These are phyloP conservation scores for Rhizopogon rudus DNA, from an alignment of 768 basidiomycete species.

Conservation along the genomic window DNA sequence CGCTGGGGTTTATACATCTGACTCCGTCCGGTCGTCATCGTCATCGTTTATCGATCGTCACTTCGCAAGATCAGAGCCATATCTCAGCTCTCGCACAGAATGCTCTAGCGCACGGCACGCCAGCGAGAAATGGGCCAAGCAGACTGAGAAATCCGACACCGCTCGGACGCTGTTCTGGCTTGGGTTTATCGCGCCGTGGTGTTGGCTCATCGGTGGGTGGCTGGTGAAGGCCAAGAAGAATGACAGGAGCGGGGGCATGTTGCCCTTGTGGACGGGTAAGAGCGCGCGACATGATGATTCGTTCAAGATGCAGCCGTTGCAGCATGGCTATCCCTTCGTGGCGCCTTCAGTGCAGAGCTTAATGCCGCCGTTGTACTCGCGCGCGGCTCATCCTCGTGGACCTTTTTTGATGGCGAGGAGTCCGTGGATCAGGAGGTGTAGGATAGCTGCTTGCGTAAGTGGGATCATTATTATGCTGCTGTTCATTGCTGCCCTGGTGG, in stretches of 20 bases:
- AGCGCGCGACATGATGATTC: constrained; percentile 38
- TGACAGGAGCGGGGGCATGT: constrained; percentile 30
- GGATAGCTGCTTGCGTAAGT: constrained; percentile 57
- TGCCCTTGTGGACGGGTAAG: constrained; percentile 30
- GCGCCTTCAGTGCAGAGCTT: constrained; percentile 39
- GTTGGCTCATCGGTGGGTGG: constrained; percentile 80
- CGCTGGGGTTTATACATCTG: constrained; percentile 14
- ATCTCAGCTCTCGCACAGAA: constrained; percentile 29
- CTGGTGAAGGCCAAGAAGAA: constrained; percentile 38
- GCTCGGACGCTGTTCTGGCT: constrained; percentile 68
- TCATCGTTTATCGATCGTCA: constrained; percentile 50
- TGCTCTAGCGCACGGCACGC: constrained; percentile 24
- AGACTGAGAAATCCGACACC: constrained; percentile 19
- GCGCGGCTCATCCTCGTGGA: constrained; percentile 14
- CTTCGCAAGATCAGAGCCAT: constrained; percentile 40
- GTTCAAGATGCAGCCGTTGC: constrained; percentile 37
- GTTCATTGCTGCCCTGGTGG: constrained; percentile 46
- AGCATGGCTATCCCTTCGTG: constrained; percentile 54
- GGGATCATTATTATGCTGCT: constrained; percentile 44
- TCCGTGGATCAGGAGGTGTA: constrained; percentile 41
- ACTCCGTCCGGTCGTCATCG: constrained; percentile 29
- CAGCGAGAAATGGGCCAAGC: constrained; percentile 9
- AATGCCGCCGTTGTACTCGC: constrained; percentile 21
- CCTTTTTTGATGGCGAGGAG: constrained; percentile 21
- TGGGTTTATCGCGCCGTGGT: constrained; percentile 66